These are phyloP conservation scores for Plenodomus tracheiphilus DNA, from an alignment of 2,329 filamentous ascomycete genomes.

Conservation along the genomic window DNA sequence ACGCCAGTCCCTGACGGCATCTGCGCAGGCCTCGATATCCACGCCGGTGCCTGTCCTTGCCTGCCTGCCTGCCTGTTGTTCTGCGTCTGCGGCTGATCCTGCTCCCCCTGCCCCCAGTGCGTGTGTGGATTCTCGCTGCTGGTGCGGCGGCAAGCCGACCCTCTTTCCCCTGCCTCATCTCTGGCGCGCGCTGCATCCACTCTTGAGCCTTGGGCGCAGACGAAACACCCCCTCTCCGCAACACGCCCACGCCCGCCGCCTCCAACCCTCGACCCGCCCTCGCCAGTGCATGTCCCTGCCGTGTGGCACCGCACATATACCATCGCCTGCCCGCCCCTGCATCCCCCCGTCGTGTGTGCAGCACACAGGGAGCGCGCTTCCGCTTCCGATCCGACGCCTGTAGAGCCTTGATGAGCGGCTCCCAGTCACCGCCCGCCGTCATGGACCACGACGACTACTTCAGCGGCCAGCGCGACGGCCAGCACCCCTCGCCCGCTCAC, in stretches of 20 bases:
- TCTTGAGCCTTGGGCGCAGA: constrained; percentile 4
- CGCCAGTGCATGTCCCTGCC: constrained; percentile 8
- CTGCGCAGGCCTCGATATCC: background rate
- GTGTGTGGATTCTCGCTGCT: background rate
- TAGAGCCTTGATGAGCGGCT: constrained; percentile 6
- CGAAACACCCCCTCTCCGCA: constrained; percentile 12
- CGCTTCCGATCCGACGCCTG: constrained; percentile 10
- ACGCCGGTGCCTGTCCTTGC: background rate
- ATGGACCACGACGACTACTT: constrained; percentile 44
- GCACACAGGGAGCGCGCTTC: constrained; percentile 7
- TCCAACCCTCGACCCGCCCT: background rate
- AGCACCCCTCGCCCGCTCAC: constrained; percentile 21
- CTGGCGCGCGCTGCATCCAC: constrained; percentile 1
- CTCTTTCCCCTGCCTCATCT: constrained; percentile 5
- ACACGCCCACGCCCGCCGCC: constrained; percentile 1
- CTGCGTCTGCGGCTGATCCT: constrained; percentile 11
- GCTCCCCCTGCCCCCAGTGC: background rate
- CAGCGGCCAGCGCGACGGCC: constrained; percentile 21
- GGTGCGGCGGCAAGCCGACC: constrained; percentile 1
- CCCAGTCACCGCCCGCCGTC: constrained; percentile 16
- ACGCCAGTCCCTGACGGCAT: constrained; percentile 8
- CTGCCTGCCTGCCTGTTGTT: background rate
- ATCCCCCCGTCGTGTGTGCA: constrained; percentile 2
- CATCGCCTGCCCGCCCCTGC: background rate
- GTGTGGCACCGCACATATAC: background rate